phyloP scores from a whole-genome alignment of 148 eudicot species.

The Tetragonia tetragonoides region DNA sequence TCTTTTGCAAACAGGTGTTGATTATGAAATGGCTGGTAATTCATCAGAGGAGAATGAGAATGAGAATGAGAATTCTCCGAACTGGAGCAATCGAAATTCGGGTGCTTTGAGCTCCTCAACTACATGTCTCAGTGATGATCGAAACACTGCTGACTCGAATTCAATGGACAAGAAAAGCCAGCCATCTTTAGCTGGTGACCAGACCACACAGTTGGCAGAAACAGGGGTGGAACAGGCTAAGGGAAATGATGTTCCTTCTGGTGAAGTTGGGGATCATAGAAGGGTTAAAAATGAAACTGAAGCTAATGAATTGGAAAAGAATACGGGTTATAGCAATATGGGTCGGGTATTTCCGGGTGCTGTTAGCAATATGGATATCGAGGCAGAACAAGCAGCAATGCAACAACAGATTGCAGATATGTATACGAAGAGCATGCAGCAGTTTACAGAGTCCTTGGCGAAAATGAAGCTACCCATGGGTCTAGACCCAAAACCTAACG shows the following conservation, averaged over 20 bases:
- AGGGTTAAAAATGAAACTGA: constrained; percentile 27
- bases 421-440: constrained; percentile 86
- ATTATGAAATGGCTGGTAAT: constrained; percentile 52
- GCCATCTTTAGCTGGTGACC: not conserved
- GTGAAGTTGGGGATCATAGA: constrained; percentile 19
- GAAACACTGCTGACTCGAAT: constrained; percentile 48
- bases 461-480: constrained; percentile 88
- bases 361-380: constrained; percentile 31
- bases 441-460: constrained; percentile 69
- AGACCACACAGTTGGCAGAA: constrained; percentile 3
- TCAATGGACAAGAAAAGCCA: constrained; percentile 8
- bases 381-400: constrained; percentile 65
- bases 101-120: constrained; percentile 52
- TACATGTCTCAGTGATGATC: constrained; percentile 59
- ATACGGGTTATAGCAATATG: constrained; percentile 12
- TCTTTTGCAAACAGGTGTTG: constrained; percentile 36
- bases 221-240: constrained; percentile 29
- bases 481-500: constrained; percentile 35
- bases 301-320: constrained; percentile 12
- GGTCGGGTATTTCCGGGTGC: constrained; percentile 32
- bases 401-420: constrained; percentile 81
- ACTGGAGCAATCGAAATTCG: constrained; percentile 29
- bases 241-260: not conserved
- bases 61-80: constrained; percentile 12
- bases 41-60: constrained; percentile 41